These are phyloP conservation scores for Claviceps paspali DNA, from an alignment of 2,329 filamentous ascomycete species.

Conservation along the genomic window DNA sequence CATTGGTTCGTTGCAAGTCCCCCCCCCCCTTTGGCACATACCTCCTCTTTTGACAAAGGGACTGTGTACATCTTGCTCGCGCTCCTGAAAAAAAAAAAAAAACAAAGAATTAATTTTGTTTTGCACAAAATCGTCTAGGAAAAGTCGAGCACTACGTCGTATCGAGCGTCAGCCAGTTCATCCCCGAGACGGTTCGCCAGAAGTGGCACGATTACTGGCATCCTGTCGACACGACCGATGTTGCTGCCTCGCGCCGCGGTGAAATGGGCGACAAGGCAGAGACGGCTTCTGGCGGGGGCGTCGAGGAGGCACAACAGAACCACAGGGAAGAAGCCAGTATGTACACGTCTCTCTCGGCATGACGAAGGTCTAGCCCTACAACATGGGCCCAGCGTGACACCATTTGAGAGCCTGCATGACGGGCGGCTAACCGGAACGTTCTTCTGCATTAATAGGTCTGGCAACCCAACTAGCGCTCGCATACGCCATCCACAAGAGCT, in stretches of 20 bases:
- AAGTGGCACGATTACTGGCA: constrained; percentile 34
- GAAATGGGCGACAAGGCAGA: constrained; percentile 31
- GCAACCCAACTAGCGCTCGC: constrained; percentile 80
- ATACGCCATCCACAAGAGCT: constrained; percentile 94
- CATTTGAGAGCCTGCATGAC: background rate
- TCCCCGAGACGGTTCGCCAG: constrained; percentile 44
- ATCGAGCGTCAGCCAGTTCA: constrained; percentile 38
- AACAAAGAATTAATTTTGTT: no score
- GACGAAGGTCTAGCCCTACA: background rate
- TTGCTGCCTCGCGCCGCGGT: constrained; percentile 26
- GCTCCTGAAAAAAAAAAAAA: no score
- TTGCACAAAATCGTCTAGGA: no score
- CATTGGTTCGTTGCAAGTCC: constrained; percentile 46
- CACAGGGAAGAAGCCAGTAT: constrained; percentile 58
- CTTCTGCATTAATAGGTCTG: constrained; percentile 29
- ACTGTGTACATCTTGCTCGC: no score
- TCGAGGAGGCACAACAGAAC: constrained; percentile 45
- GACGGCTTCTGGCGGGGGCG: constrained; percentile 42
- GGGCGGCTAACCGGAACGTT: constrained; percentile 10
- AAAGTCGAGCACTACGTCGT: constrained; percentile 53
- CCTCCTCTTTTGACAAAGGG: no score
- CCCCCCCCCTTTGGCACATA: no score
- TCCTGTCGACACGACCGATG: constrained; percentile 30
- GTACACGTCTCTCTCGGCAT: constrained; percentile 20
- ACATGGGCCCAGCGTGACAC: background rate